Conservation (phyloP, 78 protist species). For the Tieghemostelium lacteum region DNA sequence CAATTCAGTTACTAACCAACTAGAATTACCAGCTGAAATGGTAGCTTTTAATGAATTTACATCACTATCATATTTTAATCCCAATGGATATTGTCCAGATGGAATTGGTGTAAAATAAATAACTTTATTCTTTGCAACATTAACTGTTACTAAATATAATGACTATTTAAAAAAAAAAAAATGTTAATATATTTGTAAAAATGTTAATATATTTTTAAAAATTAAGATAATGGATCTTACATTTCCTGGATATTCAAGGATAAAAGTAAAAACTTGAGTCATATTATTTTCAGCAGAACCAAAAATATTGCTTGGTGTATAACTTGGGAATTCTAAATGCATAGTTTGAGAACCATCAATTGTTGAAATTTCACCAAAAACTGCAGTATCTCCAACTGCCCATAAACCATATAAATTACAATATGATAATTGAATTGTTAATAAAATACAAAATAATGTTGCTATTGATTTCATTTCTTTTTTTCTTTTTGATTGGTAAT, state of each 20-base stretch:
- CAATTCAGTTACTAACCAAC: slow-evolving; percentile 53
- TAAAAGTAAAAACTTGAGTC: slow-evolving; percentile 34
- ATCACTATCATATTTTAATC: slow-evolving; percentile 54
- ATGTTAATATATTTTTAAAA: not conserved
- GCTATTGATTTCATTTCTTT: not conserved
- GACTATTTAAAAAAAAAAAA: not conserved
- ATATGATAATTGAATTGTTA: not conserved
- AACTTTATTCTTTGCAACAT: slow-evolving; percentile 67
- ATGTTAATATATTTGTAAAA: too few relatives aligned
- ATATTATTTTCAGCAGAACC: slow-evolving; percentile 50
- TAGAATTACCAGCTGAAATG: not conserved
- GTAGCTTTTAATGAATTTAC: slow-evolving; percentile 57
- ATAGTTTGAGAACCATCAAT: slow-evolving; percentile 12
- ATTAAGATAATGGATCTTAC: slow-evolving; percentile 3
- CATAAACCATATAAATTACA: slow-evolving; percentile 64
- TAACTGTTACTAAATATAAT: slow-evolving; percentile 32
- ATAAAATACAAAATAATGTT: too few relatives aligned
- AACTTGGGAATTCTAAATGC: slow-evolving; percentile 51
- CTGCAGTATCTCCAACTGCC: slow-evolving; percentile 20
- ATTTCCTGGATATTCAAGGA: not conserved
- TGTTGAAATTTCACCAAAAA: slow-evolving; percentile 22
- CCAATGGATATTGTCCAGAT: not conserved
- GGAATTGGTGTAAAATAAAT: slow-evolving; percentile 30
- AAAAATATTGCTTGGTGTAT: slow-evolving; percentile 1
- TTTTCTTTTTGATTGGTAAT: too few relatives aligned